These are phyloP conservation scores for Fusarium sp. DNA, from an alignment of 2,329 filamentous ascomycete species.

Conservation along the genomic window DNA sequence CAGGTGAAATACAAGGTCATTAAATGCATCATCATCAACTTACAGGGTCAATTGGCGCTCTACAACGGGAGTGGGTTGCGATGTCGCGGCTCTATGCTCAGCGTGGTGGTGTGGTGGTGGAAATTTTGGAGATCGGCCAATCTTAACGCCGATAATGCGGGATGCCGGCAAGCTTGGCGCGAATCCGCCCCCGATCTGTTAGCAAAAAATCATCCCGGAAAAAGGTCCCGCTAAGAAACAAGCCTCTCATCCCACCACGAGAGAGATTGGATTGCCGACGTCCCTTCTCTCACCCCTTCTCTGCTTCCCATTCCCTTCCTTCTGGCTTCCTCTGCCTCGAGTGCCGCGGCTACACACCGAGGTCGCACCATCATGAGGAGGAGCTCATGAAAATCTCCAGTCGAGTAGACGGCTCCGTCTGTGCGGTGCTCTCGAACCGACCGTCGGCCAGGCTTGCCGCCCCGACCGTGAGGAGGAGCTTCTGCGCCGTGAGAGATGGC, in stretches of 20 bases:
- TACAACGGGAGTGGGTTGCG: constrained; percentile 21
- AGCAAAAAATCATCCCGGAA: constrained; percentile 41
- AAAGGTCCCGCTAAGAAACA: constrained; percentile 38
- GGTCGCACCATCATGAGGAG: constrained; percentile 59
- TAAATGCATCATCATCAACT: neutral
- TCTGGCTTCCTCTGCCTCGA: neutral
- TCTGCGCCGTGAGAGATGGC: constrained; percentile 39
- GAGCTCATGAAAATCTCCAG: constrained; percentile 70
- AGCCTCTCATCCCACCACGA: constrained; percentile 33
- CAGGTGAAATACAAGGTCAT: neutral
- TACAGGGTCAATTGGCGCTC: constrained; percentile 37
- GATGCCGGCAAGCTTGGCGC: constrained; percentile 36
- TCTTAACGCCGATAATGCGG: constrained; percentile 45
- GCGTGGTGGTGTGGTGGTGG: constrained; percentile 38
- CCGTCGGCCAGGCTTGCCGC: constrained; percentile 49
- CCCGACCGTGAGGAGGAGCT: constrained; percentile 42
- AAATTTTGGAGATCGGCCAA: constrained; percentile 50
- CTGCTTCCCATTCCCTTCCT: neutral
- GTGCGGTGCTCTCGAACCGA: constrained; percentile 64
- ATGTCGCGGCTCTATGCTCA: constrained; percentile 24
- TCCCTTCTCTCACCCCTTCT: constrained; percentile 28
- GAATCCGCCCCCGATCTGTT: constrained; percentile 31
- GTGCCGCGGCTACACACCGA: constrained; percentile 26
- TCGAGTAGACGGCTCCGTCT: constrained; percentile 71
- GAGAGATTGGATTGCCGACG: constrained; percentile 37